These are phyloP conservation scores for Cytidiella melzeri DNA, from an alignment of 768 basidiomycete genomes.

Conservation along the genomic window DNA sequence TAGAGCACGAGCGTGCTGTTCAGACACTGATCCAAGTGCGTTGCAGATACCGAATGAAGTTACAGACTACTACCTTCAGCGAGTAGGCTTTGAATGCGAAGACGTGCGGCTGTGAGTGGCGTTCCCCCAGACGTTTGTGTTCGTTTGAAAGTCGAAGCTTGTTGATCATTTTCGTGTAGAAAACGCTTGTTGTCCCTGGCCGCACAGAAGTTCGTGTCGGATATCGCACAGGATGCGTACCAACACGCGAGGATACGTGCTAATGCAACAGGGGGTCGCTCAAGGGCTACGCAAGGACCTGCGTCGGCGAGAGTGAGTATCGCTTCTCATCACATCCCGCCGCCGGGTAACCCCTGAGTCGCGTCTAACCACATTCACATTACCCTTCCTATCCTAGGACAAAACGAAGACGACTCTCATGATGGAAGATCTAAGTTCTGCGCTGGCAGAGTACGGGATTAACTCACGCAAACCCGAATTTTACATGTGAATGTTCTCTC, in stretches of 20 bases:
- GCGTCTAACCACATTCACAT: no score
- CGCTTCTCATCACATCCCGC: not conserved
- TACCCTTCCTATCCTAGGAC: no score
- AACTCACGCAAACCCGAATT: constrained; percentile 93
- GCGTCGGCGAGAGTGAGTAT: constrained; percentile 56
- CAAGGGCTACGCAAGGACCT: constrained; percentile 56
- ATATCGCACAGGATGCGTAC: constrained; percentile 94
- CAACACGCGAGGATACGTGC: constrained; percentile 96
- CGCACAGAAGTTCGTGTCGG: constrained; percentile 96
- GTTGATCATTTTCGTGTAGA: constrained; percentile 33
- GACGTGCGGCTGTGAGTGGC: constrained; percentile 79
- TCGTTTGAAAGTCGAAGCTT: no score
- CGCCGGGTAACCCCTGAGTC: not conserved
- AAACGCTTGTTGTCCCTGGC: constrained; percentile 93
- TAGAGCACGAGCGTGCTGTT: not conserved
- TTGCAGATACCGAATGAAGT: constrained; percentile 93
- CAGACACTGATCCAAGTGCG: not conserved
- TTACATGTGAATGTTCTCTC: constrained; percentile 50
- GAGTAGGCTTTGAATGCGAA: constrained; percentile 92
- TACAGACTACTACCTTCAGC: constrained; percentile 94
- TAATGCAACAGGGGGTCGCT: constrained; percentile 72
- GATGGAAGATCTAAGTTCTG: constrained; percentile 94
- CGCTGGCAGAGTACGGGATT: constrained; percentile 94
- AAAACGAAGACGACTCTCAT: constrained; percentile 91
- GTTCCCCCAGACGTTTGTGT: not conserved